Percentiles rank a stretch among this genome's conserved stretches.
These are phyloP conservation scores for Lophium mytilinum DNA, from an alignment of 495 filamentous ascomycete species.

Conservation along the genomic window DNA sequence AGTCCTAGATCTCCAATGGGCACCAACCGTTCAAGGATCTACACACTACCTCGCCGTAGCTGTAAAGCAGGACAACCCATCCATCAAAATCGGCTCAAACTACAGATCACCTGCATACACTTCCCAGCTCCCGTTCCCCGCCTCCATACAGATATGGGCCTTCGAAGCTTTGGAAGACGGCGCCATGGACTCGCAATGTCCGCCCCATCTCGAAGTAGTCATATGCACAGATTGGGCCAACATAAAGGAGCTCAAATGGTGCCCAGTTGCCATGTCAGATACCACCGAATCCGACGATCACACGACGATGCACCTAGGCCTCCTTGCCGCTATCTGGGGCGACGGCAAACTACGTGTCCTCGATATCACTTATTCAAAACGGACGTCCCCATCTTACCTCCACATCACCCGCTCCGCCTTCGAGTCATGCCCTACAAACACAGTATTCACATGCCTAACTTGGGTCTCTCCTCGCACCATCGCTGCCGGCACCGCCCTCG, in stretches of 20 bases:
- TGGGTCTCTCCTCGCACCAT: slow-evolving; percentile 57
- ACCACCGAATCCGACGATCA: slow-evolving; percentile 28
- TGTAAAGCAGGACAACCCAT: slow-evolving; percentile 30
- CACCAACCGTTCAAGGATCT: slow-evolving; percentile 43
- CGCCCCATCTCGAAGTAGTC: slow-evolving; percentile 41
- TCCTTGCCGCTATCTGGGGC: slow-evolving; percentile 54
- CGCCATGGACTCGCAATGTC: slow-evolving; percentile 35
- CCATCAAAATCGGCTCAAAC: slow-evolving; percentile 17
- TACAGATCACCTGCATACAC: slow-evolving; percentile 41
- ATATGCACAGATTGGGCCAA: slow-evolving; percentile 59
- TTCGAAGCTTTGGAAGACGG: slow-evolving; percentile 36
- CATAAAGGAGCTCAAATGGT: slow-evolving; percentile 54
- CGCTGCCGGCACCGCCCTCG: slow-evolving; percentile 55
- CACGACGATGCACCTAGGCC: slow-evolving; percentile 40
- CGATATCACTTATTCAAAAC: slow-evolving; percentile 39
- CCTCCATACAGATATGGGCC: slow-evolving; percentile 52
- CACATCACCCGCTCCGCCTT: slow-evolving; percentile 47
- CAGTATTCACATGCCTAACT: slow-evolving; percentile 50
- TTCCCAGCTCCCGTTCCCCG: slow-evolving; percentile 40
- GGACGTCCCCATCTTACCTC: slow-evolving; percentile 26
- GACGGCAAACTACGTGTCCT: slow-evolving; percentile 57
- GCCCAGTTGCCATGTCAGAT: slow-evolving; percentile 40
- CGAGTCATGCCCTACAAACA: slow-evolving; percentile 39
- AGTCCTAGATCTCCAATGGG: slow-evolving; percentile 49
- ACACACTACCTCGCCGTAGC: slow-evolving; percentile 50